Evolutionary conservation across 371 early-diverging fungal genomes (phyloP).

Genomic region (Mortierella sp.): DNA sequence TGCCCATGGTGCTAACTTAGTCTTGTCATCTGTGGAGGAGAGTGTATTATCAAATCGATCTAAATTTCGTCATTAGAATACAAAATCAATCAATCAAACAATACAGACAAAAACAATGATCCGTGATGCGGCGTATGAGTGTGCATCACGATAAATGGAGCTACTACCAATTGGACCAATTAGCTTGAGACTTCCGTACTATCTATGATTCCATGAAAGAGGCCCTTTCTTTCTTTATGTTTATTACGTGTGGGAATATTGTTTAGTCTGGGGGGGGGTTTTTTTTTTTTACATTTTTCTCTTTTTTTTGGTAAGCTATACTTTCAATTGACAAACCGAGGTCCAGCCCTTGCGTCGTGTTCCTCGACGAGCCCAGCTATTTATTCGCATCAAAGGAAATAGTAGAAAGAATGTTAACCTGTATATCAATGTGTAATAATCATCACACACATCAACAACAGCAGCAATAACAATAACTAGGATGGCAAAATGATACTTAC

Average conservation of each 20-base stretch:
- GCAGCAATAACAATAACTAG: neutral
- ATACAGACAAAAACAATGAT: neutral
- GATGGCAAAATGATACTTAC: conserved; percentile 60
- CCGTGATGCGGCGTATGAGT: too few species aligned
- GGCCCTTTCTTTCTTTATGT: neutral
- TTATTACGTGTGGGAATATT: neutral
- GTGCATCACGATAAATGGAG: neutral
- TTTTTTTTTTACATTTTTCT: conserved; percentile 3
- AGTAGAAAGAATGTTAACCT: neutral
- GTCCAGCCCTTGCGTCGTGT: conserved; percentile 56
- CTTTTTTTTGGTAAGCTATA: neutral
- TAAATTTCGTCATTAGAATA: conserved; percentile 6
- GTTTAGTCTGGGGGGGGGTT: too few species aligned
- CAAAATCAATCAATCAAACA: too few species aligned
- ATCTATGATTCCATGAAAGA: neutral
- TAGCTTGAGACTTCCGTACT: too few species aligned
- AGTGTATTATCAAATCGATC: neutral
- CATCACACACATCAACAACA: neutral
- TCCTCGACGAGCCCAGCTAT: conserved; percentile 53
- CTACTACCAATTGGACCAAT: too few species aligned
- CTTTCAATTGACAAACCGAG: conserved; percentile 44
- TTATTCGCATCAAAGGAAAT: neutral
- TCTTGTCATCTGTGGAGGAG: conserved; percentile 6
- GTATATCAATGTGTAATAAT: neutral
- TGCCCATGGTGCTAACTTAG: neutral